phyloP scores from a whole-genome alignment of 768 basidiomycete genomes.

The Boletus patriciae region DNA sequence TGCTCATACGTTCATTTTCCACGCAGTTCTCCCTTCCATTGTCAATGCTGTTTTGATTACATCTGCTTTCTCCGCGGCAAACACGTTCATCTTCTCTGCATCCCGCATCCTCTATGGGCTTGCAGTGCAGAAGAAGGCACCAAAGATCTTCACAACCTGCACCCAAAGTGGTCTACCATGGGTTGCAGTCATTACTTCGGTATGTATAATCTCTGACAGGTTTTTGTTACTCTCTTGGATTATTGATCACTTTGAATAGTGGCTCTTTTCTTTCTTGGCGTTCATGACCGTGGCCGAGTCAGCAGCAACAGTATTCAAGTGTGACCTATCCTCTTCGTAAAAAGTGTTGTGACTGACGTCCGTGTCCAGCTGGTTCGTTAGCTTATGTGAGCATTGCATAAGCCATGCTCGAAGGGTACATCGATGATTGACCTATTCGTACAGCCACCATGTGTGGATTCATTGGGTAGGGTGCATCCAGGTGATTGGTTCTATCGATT shows the following conservation, averaged over 20 bases:
- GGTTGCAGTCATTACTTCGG: constrained; percentile 32
- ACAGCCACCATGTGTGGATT: constrained; percentile 61
- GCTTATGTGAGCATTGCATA: constrained; percentile 43
- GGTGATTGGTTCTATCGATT: constrained; percentile 36
- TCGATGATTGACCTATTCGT: not conserved
- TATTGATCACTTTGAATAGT: constrained; percentile 15
- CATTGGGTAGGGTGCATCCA: constrained; percentile 34
- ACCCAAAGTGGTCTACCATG: constrained; percentile 54
- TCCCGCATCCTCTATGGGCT: constrained; percentile 46
- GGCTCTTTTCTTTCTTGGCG: constrained; percentile 47
- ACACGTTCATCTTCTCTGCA: constrained; percentile 42
- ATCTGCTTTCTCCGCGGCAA: constrained; percentile 70
- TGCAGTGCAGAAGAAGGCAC: constrained; percentile 52
- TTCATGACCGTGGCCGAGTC: constrained; percentile 68
- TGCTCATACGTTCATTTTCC: not conserved
- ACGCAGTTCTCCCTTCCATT: constrained; percentile 56
- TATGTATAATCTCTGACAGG: constrained; percentile 13
- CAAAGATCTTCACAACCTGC: constrained; percentile 46
- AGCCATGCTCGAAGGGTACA: not conserved
- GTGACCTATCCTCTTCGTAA: not conserved
- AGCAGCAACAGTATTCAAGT: constrained; percentile 41
- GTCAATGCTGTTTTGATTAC: constrained; percentile 75
- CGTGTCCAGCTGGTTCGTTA: constrained; percentile 60
- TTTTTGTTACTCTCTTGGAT: constrained; percentile 17
- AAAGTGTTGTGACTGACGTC: constrained; percentile 23